Evolutionary conservation across 2,329 filamentous ascomycete species (phyloP), one percentile per base, ranked within the genome.

Genomic region (Fusarium nisikadoi): DNA sequence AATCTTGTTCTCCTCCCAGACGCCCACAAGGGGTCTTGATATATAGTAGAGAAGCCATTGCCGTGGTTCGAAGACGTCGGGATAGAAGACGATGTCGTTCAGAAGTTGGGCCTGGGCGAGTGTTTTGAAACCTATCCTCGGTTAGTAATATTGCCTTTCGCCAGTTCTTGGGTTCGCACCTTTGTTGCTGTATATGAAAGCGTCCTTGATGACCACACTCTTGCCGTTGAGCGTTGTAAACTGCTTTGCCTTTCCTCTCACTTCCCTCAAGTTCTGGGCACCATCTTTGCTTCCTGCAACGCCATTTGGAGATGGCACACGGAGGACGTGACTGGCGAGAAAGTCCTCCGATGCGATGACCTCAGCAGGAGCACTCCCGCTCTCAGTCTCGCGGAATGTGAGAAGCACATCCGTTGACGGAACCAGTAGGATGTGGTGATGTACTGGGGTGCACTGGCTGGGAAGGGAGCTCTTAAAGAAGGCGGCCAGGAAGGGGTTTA

Each of bases 11-110:
- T 94, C 89, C 77, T 97, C 94, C 86, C 92, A 95, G 2, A 89
- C 88, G 29, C 96, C 96, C 25, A 98, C 89, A 56, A 99, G 84
- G 4, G 96, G 96, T 56, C 90, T 91, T 31, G 95, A 96, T 71
- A 99, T 97, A 82, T 95, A 98, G 87, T 98, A 98, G 67, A 99
- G 88, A 46, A 99, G 90, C 94, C 96, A 99, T 87, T 95, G 94
- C 75, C 94, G 92, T 19, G 94, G 92, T 76, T 98, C 95, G 76
- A 93, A 89, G n/a, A 90, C 91, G 77, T 98, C 94, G 53, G 94
- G 92, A 78, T 97, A 97, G 88, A 94, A 98, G 42, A 97, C 88
- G 41, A 89, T 86, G 81, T 99, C 97, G 79, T 89, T 89, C 63
- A 98, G 85, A 38, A 98, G 85, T 79, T 96, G 94, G 36, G 95